Evolutionary conservation across 768 basidiomycete genomes (phyloP).

Genomic region (Amanita molliuscula): DNA sequence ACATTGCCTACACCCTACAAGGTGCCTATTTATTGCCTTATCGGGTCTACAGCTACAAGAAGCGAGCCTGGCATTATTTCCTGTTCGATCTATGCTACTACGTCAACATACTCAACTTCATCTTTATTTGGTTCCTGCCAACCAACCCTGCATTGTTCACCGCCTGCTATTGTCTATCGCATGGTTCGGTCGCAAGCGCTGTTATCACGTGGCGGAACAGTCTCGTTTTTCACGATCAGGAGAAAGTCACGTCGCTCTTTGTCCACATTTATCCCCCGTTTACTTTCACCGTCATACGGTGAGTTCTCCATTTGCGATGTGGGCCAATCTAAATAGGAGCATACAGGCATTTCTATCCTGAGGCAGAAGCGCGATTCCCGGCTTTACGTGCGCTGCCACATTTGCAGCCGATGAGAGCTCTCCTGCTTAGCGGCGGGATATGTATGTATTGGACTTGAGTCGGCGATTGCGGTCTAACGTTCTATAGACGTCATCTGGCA

Average conservation of each 20-base stretch:
- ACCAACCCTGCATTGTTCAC: constrained; percentile 69
- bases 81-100: constrained; percentile 91
- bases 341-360: constrained; percentile 81
- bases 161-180: constrained; percentile 87
- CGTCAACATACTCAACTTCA: constrained; percentile 81
- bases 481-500: constrained; percentile 84
- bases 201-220: constrained; percentile 99
- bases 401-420: constrained; percentile 57
- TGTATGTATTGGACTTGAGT: constrained; percentile 42
- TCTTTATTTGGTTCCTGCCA: constrained; percentile 90
- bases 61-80: constrained; percentile 91
- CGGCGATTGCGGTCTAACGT: constrained; percentile 9
- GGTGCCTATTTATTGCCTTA: constrained; percentile 71
- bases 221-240: constrained; percentile 93
- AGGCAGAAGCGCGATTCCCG: constrained; percentile 75
- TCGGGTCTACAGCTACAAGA: constrained; percentile 83
- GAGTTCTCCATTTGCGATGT: constrained; percentile 14
- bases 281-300: constrained; percentile 87
- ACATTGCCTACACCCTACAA: constrained; percentile 77
- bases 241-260: constrained; percentile 94
- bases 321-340: neutral
- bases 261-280: constrained; percentile 92
- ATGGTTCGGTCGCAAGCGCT: constrained; percentile 85
- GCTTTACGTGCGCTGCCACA: constrained; percentile 64
- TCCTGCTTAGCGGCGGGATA: constrained; percentile 73